phyloP scores from a whole-genome alignment of 1,139 yeast genomes.

The Taphrina deformans region DNA sequence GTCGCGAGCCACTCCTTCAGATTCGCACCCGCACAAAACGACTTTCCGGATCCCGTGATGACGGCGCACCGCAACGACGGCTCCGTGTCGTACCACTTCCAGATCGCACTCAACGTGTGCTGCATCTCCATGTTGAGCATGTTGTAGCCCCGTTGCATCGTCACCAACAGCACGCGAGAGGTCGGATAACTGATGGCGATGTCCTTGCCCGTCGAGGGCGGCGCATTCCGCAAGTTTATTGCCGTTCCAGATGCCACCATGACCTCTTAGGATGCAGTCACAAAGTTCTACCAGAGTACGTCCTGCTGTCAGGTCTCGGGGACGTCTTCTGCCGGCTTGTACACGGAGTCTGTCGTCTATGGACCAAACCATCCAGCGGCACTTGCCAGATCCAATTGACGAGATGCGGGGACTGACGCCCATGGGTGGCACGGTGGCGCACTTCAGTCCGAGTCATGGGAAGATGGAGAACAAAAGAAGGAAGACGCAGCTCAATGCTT shows the following conservation, averaged over 20 bases:
- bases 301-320: too few species aligned
- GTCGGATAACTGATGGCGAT: conserved; percentile 18
- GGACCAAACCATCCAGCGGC: too few species aligned
- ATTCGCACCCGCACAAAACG: conserved; percentile 46
- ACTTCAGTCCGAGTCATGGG: too few species aligned
- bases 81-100: conserved; percentile 43
- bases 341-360: too few species aligned
- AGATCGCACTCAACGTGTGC: conserved; percentile 18
- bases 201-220: neutral
- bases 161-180: conserved; percentile 23
- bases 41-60: conserved; percentile 43
- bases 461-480: too few species aligned
- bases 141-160: conserved; percentile 33
- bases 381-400: neutral
- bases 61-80: conserved; percentile 42
- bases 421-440: neutral
- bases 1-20: conserved; percentile 41
- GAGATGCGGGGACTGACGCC: neutral
- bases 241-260: neutral
- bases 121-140: conserved; percentile 34
- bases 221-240: neutral
- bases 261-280: neutral
- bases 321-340: too few species aligned
- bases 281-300: too few species aligned
- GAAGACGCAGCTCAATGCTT: too few species aligned